phyloP scores from a whole-genome alignment of 192 early-diverging fungal species.

The Coemansia sp. region DNA sequence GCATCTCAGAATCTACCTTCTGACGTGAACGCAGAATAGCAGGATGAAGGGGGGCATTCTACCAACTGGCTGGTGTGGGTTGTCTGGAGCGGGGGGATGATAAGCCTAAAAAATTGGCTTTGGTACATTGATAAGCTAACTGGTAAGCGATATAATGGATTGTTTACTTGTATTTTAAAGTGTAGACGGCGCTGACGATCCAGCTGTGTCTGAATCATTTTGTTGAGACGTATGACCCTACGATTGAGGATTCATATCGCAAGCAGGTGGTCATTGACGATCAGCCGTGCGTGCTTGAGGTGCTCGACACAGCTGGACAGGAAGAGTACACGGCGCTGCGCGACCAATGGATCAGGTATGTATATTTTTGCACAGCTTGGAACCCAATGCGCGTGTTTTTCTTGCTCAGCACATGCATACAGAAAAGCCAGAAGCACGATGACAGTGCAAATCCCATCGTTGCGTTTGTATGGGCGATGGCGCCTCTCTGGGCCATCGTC shows the following conservation, averaged over 20 bases:
- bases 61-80: background rate
- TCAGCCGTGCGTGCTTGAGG: conserved; percentile 93
- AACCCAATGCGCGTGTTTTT: background rate
- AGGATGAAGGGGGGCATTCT: background rate
- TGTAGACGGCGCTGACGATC: conserved; percentile 65
- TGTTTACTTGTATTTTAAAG: background rate
- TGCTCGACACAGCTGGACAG: conserved; percentile 95
- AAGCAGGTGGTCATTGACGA: conserved; percentile 98
- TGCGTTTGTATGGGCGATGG: conserved; percentile 7
- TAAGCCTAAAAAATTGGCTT: background rate
- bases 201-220: conserved; percentile 67
- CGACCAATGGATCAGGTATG: conserved; percentile 78
- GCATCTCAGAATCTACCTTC: background rate
- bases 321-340: conserved; percentile 77
- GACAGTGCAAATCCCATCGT: conserved; percentile 12
- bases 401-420: background rate
- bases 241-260: conserved; percentile 97
- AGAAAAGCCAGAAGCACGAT: conserved; percentile 6
- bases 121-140: background rate
- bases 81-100: no score
- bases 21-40: background rate
- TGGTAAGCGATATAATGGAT: background rate
- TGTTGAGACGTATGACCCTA: conserved; percentile 93
- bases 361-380: background rate
- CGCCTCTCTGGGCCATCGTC: background rate